Evolutionary conservation across 169 alveolate genomes (phyloP), one percentile per base, ranked within the genome.

Genomic region (Plasmodium gonderi): DNA sequence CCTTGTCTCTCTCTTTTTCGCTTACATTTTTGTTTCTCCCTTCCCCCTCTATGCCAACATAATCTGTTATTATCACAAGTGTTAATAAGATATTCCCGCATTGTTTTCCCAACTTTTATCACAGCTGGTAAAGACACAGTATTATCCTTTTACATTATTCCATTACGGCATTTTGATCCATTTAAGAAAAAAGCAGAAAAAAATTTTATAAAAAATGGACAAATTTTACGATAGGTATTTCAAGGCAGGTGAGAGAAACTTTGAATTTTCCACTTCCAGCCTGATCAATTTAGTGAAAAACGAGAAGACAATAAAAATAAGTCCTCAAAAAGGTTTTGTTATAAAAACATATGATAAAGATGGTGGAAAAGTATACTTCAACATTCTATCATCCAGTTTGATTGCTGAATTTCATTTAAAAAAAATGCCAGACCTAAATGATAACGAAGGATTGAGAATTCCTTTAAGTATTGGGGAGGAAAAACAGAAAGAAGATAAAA

Each of bases 381-480:
- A 90, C 11, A 90, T 90, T 26, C 69, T 85, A n/a, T 76, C 81
- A 20, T 90, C 94, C 42, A 78, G 40, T 45, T 45, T 90, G 31
- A 90, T 90, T 77, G 80, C 94, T 3, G 94, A 90, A 23, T 90
- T 90, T 47, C 94, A 90, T 38, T 67, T 90, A 12, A 90, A 90
- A 67, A 90, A 60, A 65, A 67, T 90, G 47, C 94, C 94, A 0
- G 91, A 90, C 31, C 38, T 78, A 45, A 64, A 90, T 44, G 72
- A 90, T 40, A 49, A 77, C 72, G 94, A 90, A 38, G 94, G 91
- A 42, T 60, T 90, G 40, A 90, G 94, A 79, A 78, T 90, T 33
- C 94, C 94, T 77, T 65, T 90, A 79, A 90, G 94, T 54, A 90
- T 90, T 77, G 94, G 94, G 3, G 94, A 90, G 51, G 94, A 90